Percentiles rank a stretch among this genome's conserved stretches.
phyloP scores from a whole-genome alignment of 495 filamentous ascomycete genomes.

The Pseudoneurospora amorphoporcata region DNA sequence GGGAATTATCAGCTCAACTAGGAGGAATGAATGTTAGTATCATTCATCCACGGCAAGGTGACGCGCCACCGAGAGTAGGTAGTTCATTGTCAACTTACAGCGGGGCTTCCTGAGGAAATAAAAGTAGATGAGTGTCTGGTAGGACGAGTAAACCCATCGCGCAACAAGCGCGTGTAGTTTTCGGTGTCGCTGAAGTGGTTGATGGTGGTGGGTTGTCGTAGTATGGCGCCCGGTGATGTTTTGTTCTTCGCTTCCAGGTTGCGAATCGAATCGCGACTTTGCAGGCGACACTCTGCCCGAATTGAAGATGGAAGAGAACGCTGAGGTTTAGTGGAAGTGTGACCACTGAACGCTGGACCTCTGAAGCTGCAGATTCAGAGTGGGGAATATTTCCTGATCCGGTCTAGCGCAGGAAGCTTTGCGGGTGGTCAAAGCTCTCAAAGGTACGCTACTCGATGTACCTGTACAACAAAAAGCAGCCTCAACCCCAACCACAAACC shows the following conservation, averaged over 20 bases:
- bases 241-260: not conserved
- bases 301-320: not conserved
- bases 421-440: not conserved
- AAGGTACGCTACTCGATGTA: not conserved
- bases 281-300: not conserved
- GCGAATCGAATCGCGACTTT: not conserved
- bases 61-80: not conserved
- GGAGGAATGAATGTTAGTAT: not conserved
- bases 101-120: constrained; percentile 8
- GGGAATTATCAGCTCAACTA: not conserved
- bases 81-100: constrained; percentile 7
- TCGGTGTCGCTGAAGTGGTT: not conserved
- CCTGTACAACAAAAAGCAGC: not conserved
- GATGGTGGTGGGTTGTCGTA: not conserved
- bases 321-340: not conserved
- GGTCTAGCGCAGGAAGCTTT: not conserved
- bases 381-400: not conserved
- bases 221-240: not conserved
- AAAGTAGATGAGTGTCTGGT: constrained; percentile 7
- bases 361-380: not conserved
- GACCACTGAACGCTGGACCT: not conserved
- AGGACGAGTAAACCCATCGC: constrained; percentile 20
- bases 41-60: not conserved
- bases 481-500: not conserved
- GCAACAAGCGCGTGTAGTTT: constrained; percentile 15